phyloP scores from a whole-genome alignment of 2,329 filamentous ascomycete genomes.

The Ceratocystis harringtonii region DNA sequence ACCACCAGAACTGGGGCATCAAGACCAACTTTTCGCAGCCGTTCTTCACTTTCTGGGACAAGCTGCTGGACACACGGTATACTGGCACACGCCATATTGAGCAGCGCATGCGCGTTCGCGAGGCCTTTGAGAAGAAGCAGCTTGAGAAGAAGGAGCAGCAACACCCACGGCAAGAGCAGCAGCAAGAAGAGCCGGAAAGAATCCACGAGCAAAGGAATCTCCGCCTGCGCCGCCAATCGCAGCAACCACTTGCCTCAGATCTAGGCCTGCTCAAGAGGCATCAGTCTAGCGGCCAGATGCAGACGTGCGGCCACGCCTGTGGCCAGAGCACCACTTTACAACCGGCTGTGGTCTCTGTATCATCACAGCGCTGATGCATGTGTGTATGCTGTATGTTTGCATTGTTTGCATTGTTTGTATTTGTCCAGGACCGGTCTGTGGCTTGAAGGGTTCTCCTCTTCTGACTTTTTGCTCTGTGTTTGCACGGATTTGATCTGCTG shows the following conservation, averaged over 20 bases:
- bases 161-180: neutral
- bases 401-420: constrained; percentile 10
- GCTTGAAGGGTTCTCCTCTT: neutral
- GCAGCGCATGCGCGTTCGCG: constrained; percentile 12
- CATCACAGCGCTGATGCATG: neutral
- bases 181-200: neutral
- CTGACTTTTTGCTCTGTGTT: constrained; percentile 7
- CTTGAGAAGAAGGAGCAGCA: constrained; percentile 4
- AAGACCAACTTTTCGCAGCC: constrained; percentile 88
- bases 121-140: constrained; percentile 8
- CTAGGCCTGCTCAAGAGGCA: neutral
- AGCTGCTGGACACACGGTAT: constrained; percentile 68
- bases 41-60: constrained; percentile 94
- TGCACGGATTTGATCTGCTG: no score
- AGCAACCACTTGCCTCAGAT: neutral
- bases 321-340: neutral
- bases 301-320: neutral
- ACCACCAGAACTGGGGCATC: constrained; percentile 98
- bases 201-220: neutral
- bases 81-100: constrained; percentile 40
- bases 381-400: neutral
- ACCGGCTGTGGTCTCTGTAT: neutral
- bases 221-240: neutral
- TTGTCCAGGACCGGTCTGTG: neutral
- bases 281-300: neutral